phyloP scores from a whole-genome alignment of 139 green algal genomes.

The Picochlorum sp. region DNA sequence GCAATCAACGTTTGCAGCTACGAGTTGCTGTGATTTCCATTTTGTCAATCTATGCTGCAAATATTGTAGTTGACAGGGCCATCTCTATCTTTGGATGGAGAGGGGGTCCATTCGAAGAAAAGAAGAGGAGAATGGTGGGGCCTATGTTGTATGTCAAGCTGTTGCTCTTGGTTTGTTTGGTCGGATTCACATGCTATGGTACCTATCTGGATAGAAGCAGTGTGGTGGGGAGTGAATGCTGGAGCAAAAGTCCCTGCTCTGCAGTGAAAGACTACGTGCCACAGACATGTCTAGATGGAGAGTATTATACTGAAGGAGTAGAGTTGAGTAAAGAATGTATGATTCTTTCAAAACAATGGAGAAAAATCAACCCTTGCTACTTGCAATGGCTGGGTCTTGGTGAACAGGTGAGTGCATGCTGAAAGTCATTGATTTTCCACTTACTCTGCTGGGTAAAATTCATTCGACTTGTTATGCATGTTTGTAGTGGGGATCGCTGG shows the following conservation, averaged over 20 bases:
- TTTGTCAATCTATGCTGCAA: neutral
- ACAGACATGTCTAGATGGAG: neutral
- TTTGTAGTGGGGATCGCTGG: neutral
- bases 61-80: neutral
- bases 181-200: neutral
- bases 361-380: no score
- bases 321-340: no score
- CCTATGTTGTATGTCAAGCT: neutral
- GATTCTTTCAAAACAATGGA: no score
- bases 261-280: neutral
- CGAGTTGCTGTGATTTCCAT: neutral
- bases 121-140: neutral
- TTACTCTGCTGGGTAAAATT: neutral
- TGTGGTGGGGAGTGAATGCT: neutral
- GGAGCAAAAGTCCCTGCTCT: neutral
- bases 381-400: no score
- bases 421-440: neutral
- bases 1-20: no score
- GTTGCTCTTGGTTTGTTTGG: neutral
- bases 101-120: neutral
- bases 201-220: neutral
- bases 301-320: no score
- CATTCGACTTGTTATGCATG: neutral
- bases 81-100: neutral
- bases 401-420: no score